Conservation (phyloP, 139 green algal species). For the Chlamydomonas incerta region DNA sequence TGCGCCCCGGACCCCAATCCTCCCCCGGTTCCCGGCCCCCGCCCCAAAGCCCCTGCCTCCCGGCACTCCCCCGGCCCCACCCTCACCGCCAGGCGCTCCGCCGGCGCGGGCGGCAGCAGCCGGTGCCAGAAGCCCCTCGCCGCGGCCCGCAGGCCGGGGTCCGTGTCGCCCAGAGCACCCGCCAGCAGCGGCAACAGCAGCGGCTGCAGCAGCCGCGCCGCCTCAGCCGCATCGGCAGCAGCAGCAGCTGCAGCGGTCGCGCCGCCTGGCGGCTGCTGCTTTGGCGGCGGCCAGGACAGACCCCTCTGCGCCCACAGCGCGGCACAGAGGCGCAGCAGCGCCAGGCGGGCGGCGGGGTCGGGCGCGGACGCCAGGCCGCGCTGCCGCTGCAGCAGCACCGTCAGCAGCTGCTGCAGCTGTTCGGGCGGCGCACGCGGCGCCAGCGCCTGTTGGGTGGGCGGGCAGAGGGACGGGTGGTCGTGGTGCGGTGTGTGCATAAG, state of each 20-base stretch:
- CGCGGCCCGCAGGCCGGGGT: neutral
- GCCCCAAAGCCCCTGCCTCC: no score
- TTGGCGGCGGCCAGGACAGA: neutral
- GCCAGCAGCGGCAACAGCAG: constrained; percentile 33
- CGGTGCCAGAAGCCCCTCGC: constrained; percentile 9
- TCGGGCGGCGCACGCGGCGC: neutral
- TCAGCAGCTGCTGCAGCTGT: neutral
- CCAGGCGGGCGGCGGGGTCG: neutral
- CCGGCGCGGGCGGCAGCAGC: constrained; percentile 10
- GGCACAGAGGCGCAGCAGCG: neutral
- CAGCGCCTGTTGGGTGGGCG: neutral
- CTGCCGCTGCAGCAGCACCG: neutral
- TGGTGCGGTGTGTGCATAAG: no score
- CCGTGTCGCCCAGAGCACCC: constrained; percentile 4
- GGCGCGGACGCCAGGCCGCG: neutral
- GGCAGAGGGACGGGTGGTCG: no score
- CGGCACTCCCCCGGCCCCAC: neutral
- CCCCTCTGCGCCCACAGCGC: neutral
- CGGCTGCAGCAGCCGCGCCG: neutral
- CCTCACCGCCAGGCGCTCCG: constrained; percentile 28
- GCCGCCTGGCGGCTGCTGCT: no score
- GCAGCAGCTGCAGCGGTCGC: neutral
- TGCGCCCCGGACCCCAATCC: no score
- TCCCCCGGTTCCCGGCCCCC: no score
- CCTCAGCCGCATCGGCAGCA: neutral